Evolutionary conservation across 768 basidiomycete species (phyloP).

Genomic region (Myochromella boudieri): DNA sequence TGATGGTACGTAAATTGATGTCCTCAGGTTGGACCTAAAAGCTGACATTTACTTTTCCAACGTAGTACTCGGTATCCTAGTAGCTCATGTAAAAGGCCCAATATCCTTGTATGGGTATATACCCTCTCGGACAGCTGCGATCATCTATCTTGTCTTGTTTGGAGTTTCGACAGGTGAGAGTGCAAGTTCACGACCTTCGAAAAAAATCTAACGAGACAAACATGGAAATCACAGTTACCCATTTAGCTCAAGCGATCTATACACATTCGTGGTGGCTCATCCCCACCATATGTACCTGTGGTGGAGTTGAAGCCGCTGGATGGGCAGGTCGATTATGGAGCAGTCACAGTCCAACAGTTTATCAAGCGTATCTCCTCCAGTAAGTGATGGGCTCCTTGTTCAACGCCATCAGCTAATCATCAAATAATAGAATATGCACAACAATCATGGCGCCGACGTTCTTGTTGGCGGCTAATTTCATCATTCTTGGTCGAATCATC

Average conservation of each 20-base stretch:
- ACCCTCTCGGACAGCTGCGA: constrained; percentile 36
- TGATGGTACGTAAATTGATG: too few species aligned
- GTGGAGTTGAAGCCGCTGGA: constrained; percentile 50
- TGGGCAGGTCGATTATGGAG: constrained; percentile 61
- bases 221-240: constrained; percentile 35
- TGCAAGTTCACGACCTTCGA: too few species aligned
- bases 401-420: neutral
- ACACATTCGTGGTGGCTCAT: constrained; percentile 54
- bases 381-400: constrained; percentile 16
- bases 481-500: constrained; percentile 51
- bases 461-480: constrained; percentile 55
- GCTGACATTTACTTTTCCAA: too few species aligned
- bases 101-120: constrained; percentile 38
- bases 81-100: too few species aligned
- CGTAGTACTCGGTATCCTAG: too few species aligned
- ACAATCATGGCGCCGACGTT: constrained; percentile 58
- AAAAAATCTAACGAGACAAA: too few species aligned
- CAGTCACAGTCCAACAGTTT: constrained; percentile 23
- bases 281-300: constrained; percentile 46
- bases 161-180: constrained; percentile 34
- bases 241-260: constrained; percentile 42
- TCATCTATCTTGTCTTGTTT: constrained; percentile 39
- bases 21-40: too few species aligned
- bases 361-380: constrained; percentile 39
- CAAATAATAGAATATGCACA: constrained; percentile 31